Base-by-base conservation (phyloP, 192 early-diverging fungal genomes). In the Backusella tarrabulga region DNA sequence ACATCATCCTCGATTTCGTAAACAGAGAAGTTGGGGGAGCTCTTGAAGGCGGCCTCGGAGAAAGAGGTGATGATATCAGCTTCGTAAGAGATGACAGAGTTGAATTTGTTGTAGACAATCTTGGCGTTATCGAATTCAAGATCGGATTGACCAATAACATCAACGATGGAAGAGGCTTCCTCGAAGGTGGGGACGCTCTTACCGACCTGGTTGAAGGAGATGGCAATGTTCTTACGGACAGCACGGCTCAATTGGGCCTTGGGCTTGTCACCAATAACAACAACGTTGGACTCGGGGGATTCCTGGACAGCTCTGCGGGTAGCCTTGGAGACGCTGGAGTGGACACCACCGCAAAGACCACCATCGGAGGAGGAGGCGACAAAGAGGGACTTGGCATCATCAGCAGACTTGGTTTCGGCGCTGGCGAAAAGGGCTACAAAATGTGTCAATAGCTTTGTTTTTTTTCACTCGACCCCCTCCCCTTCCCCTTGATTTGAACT, bases 321-420 rank as follows among this genome's bases (percentile, higher is more conserved):
- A 77, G 83, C 85, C 85, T 97, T 96, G 80, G 95, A 86, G 42
- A 99, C 92, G 76, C 92, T 94, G 77, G 92, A 93, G 93, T 99
- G 97, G 84, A 99, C 97, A 91, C 97, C 97, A 85, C 97, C 97
- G 85, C 98, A 99, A 41, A 99, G 93, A 87, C 98, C 98, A 89
- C 95, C 92, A 90, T 99, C 98, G 66, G 95, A 97, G 38, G 96
- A 98, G 60, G 93, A 88, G 34, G 94, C 92, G 74, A 99, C 84
- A 74, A 92, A 86, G 40, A 98, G 81, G 70, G 91, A 87, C 77
- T 92, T 90, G 73, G 87, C 87, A 23, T 84, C 81, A 35, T 90
- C 92, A n/a, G 86, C 85, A 80, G 86, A 80, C 72, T 88, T 86
- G 77, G 92, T 91, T 50, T 94, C 93, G 71, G 94, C 90, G 85